phyloP scores from a whole-genome alignment of 768 basidiomycete species.

The Trametes punicea region DNA sequence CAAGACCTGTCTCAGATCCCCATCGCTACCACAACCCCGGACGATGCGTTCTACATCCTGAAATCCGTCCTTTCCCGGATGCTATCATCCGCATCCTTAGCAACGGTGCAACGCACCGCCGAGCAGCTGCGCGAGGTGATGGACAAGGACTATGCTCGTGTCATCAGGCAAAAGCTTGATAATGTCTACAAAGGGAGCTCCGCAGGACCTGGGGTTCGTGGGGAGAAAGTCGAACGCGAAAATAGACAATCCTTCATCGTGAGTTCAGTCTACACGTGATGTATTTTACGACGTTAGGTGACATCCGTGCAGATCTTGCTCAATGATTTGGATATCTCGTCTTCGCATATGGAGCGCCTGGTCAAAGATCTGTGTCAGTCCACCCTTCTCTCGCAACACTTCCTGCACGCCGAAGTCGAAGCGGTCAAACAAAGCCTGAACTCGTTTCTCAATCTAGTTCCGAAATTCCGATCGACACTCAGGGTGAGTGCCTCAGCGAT shows the following conservation, averaged over 20 bases:
- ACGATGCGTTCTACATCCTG: conserved; percentile 95
- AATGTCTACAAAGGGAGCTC: conserved; percentile 68
- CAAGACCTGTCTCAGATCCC: conserved; percentile 64
- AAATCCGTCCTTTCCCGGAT: conserved; percentile 79
- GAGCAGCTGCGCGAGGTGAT: conserved; percentile 68
- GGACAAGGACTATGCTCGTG: conserved; percentile 77
- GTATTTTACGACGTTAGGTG: neutral
- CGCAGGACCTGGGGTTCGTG: conserved; percentile 39
- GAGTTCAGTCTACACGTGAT: too few relatives aligned
- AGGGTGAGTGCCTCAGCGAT: conserved; percentile 46
- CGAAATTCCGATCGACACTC: conserved; percentile 68
- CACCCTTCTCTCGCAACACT: conserved; percentile 61
- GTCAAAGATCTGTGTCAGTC: conserved; percentile 59
- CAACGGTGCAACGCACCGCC: conserved; percentile 54
- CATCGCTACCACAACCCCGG: conserved; percentile 72
- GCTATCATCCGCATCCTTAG: conserved; percentile 69
- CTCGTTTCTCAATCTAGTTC: conserved; percentile 49
- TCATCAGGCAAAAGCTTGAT: conserved; percentile 84
- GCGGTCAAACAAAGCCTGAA: conserved; percentile 46
- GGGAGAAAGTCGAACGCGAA: conserved; percentile 80
- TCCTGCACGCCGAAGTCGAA: conserved; percentile 53
- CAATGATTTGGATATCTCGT: conserved; percentile 93
- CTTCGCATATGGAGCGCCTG: conserved; percentile 83
- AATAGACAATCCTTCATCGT: conserved; percentile 80
- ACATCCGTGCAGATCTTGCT: conserved; percentile 60